phyloP scores from a whole-genome alignment of 1,284 basidiomycete genomes.

The Cryptococcus amylolentus region DNA sequence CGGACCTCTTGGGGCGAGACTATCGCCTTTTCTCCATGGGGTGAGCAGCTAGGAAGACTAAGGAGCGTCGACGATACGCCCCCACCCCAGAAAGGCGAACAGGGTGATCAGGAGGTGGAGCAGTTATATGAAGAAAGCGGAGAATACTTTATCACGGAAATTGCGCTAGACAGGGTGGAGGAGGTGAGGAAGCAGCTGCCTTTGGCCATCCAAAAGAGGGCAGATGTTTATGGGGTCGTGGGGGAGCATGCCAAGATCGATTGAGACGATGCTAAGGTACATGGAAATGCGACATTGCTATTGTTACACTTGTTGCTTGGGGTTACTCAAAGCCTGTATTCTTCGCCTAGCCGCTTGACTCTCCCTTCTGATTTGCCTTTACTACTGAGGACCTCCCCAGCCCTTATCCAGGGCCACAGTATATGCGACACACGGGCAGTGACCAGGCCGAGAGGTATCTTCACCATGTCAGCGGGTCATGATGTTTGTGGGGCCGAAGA shows the following conservation, averaged over 20 bases:
- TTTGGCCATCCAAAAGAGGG: conserved; percentile 39
- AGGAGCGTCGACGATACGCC: conserved; percentile 33
- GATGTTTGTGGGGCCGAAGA: background rate
- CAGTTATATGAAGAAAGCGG: conserved; percentile 23
- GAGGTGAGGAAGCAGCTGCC: conserved; percentile 40
- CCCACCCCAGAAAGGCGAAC: conserved; percentile 7
- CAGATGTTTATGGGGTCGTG: conserved; percentile 33
- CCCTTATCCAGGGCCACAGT: conserved; percentile 48
- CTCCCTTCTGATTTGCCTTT: conserved; percentile 34
- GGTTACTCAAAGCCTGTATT: background rate
- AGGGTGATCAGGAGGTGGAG: conserved; percentile 20
- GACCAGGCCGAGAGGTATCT: conserved; percentile 51
- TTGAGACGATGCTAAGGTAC: background rate
- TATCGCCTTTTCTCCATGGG: conserved; percentile 43
- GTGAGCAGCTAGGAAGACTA: conserved; percentile 31
- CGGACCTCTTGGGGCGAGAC: conserved; percentile 42
- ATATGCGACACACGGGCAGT: conserved; percentile 49
- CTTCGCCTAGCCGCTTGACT: conserved; percentile 20
- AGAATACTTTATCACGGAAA: conserved; percentile 37
- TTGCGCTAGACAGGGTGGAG: conserved; percentile 18
- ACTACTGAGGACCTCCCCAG: conserved; percentile 27
- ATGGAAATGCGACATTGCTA: background rate
- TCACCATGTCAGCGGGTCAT: background rate
- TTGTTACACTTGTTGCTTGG: background rate
- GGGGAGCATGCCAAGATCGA: conserved; percentile 10